Evolutionary conservation across 2,329 filamentous ascomycete species (phyloP), one percentile per base, ranked within the genome.

Genomic region (Didymella pinodella): DNA sequence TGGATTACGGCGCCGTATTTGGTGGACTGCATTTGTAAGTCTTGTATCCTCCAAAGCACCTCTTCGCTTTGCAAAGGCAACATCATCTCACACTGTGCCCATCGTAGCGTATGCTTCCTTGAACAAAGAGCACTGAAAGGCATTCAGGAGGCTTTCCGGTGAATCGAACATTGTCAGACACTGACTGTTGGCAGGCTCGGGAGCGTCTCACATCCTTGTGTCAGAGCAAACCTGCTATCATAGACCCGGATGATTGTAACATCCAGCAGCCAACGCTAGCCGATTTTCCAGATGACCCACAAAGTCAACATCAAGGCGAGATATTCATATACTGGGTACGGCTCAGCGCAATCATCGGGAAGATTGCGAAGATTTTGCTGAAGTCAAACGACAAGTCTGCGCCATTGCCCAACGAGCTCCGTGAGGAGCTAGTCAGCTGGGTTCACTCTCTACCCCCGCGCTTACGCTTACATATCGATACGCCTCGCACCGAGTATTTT

Each of bases 311-410:
- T n/a, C 55, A 69, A 28, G 66, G 66, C 3, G 61, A 67, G 40
- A 63, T 69, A 20, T 69, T 69, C 52, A 64, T 67, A 10, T 59
- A 69, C 25, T 69, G 65, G 66, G 66, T 69, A 6, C 59, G 66
- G 12, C 57, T 69, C 8, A 67, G 66, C 31, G 63, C 65, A 6
- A 69, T 69, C 14, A 69, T 69, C 32, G 66, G 66, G 2, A 63
- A 63, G 25, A 67, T 36, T 18, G 32, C 32, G 16, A 36, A 36
- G 32, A 36, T 36, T 16, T 36, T 36, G 32, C 16, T 36, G 32
- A 36, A n/a, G 16, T 36, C 32, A n/a, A 36, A n/a, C 32, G 32
- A 36, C 16, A 36, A 36, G 16, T 36, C 32, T 36, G 32, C 32
- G 11, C 32, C 32, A 5, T 36, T 36, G 32, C 32, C 32, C 32